phyloP scores from a whole-genome alignment of 2,329 filamentous ascomycete genomes.

The Nothophoma quercina region DNA sequence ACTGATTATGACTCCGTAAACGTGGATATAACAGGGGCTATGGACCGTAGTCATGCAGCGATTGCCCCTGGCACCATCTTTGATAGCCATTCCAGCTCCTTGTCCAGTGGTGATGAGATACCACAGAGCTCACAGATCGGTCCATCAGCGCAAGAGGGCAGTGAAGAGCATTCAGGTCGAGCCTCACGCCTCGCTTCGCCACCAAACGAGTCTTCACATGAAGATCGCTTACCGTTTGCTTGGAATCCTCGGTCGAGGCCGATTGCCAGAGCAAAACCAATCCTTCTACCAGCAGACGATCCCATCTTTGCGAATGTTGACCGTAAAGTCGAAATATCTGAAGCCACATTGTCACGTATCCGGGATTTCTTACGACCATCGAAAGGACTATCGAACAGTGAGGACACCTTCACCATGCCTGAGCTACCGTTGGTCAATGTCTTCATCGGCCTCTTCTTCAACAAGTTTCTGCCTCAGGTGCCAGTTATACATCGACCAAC shows the following conservation, averaged over 20 bases:
- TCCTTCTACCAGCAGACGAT: slow-evolving; percentile 4
- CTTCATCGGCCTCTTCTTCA: slow-evolving; percentile 14
- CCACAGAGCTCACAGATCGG: neutral
- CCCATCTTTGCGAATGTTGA: slow-evolving; percentile 8
- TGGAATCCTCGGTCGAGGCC: slow-evolving; percentile 12
- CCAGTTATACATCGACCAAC: slow-evolving; percentile 11
- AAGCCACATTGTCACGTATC: neutral
- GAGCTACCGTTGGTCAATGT: slow-evolving; percentile 9
- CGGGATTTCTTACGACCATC: neutral
- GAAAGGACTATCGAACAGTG: neutral
- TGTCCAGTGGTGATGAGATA: neutral
- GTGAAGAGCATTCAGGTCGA: neutral
- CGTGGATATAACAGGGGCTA: neutral
- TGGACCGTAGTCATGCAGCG: neutral
- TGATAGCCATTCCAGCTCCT: neutral
- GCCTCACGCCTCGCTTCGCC: slow-evolving; percentile 6
- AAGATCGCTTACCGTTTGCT: slow-evolving; percentile 12
- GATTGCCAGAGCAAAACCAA: slow-evolving; percentile 10
- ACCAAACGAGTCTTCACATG: slow-evolving; percentile 12
- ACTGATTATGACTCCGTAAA: neutral
- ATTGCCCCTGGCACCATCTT: too few relatives aligned
- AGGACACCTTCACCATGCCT: slow-evolving; percentile 9
- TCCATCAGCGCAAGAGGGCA: neutral
- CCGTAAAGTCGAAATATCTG: neutral
- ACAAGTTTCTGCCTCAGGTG: slow-evolving; percentile 2